Percentiles rank a stretch among this genome's conserved stretches.
Conservation (phyloP, 805 yeast genomes). For the Priceomyces medius region DNA sequence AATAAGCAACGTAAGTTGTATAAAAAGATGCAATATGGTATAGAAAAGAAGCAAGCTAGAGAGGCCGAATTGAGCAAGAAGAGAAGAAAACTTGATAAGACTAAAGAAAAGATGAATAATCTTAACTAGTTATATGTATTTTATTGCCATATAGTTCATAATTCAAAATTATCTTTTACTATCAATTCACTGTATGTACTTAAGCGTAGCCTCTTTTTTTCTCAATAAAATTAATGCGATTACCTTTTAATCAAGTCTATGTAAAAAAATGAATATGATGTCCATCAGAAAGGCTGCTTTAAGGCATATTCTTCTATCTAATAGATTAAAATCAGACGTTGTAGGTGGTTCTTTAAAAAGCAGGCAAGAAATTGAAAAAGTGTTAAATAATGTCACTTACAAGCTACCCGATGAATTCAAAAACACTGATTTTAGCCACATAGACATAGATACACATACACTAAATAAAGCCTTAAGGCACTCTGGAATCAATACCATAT, state of each 20-base stretch:
- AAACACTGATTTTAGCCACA: slow-evolving; percentile 3
- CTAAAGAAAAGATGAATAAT: slow-evolving; percentile 43
- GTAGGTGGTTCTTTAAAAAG: neutral
- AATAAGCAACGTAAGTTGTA: slow-evolving; percentile 93
- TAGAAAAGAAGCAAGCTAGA: slow-evolving; percentile 77
- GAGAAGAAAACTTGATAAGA: slow-evolving; percentile 67
- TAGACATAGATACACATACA: slow-evolving; percentile 14
- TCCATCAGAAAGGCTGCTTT: no score
- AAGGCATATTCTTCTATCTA: neutral
- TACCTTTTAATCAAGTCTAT: no score
- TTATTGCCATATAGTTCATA: neutral
- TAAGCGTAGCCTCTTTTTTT: no score
- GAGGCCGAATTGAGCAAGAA: slow-evolving; percentile 65
- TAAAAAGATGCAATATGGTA: slow-evolving; percentile 92
- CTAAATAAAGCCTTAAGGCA: slow-evolving; percentile 29
- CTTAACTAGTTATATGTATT: neutral
- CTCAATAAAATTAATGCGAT: no score
- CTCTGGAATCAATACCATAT: slow-evolving; percentile 32
- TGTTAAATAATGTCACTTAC: slow-evolving; percentile 15
- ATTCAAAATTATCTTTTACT: no score
- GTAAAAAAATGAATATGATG: no score
- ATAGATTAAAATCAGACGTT: neutral
- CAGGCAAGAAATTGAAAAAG: slow-evolving; percentile 7
- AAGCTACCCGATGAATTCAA: slow-evolving; percentile 17
- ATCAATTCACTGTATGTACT: no score